phyloP scores from a whole-genome alignment of 164 flowering plant species.

The Paratinospora sagittata region DNA sequence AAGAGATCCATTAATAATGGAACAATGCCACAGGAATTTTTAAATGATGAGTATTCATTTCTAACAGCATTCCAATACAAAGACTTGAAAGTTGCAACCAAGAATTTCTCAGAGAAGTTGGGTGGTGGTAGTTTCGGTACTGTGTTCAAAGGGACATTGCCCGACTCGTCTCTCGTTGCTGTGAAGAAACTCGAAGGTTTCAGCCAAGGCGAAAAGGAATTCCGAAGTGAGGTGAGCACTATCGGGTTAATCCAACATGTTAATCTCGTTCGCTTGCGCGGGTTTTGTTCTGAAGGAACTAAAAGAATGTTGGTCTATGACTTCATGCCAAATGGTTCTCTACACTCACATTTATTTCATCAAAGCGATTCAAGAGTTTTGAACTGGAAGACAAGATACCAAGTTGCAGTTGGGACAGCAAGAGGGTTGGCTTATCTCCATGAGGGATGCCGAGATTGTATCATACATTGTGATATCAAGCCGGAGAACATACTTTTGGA shows the following conservation, averaged over 20 bases:
- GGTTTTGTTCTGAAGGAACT: not conserved
- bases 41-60: no score
- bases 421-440: no score
- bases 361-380: not conserved
- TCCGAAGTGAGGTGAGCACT: conserved; percentile 40
- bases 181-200: conserved; percentile 51
- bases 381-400: conserved; percentile 1
- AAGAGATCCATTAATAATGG: not conserved
- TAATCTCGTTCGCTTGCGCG: conserved; percentile 4
- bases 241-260: conserved; percentile 6
- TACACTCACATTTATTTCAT: not conserved
- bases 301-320: conserved; percentile 12
- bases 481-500: conserved; percentile 6
- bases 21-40: not conserved
- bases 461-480: no score
- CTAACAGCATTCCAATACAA: no score
- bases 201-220: conserved; percentile 52
- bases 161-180: conserved; percentile 35
- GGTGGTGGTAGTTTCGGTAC: no score
- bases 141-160: conserved; percentile 8
- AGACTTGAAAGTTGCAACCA: no score
- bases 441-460: no score
- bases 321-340: not conserved
- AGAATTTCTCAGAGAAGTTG: no score
- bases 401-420: not conserved